A percentile compares a stretch with the other conserved stretches of the same genome.
Evolutionary conservation across 2,329 filamentous ascomycete species (phyloP).

Genomic region (Chaetomium strumarium): DNA sequence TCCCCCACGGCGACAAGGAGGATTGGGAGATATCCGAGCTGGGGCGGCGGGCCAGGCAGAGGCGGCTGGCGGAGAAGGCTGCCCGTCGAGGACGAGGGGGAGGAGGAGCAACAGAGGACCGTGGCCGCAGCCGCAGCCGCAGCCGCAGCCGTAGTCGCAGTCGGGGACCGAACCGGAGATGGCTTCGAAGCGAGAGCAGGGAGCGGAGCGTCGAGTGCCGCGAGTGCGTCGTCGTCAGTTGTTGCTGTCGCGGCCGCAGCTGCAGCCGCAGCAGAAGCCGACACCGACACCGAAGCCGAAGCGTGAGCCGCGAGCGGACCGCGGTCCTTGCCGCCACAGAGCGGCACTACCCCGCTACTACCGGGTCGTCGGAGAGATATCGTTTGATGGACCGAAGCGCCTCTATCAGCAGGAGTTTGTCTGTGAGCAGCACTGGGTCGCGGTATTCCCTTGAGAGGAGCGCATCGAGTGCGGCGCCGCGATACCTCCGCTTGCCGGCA

Average conservation of each 20-base stretch:
- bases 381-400: neutral
- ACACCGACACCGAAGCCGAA: neutral
- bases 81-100: neutral
- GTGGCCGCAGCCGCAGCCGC: neutral
- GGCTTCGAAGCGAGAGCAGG: neutral
- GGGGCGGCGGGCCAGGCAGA: constrained; percentile 7
- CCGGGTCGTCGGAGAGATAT: neutral
- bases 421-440: neutral
- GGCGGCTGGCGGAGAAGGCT: constrained; percentile 16
- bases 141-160: neutral
- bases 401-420: neutral
- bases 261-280: neutral
- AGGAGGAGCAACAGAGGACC: neutral
- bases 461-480: neutral
- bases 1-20: constrained; percentile 35
- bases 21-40: constrained; percentile 28
- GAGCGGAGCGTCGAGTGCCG: neutral
- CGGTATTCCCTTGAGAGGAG: constrained; percentile 2
- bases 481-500: neutral
- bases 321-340: neutral
- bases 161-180: too few relatives aligned
- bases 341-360: neutral
- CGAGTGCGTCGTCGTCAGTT: neutral
- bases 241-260: neutral
- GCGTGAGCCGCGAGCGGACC: neutral